Conservation (phyloP, 1,139 yeast species). For the Taphrina populina region DNA sequence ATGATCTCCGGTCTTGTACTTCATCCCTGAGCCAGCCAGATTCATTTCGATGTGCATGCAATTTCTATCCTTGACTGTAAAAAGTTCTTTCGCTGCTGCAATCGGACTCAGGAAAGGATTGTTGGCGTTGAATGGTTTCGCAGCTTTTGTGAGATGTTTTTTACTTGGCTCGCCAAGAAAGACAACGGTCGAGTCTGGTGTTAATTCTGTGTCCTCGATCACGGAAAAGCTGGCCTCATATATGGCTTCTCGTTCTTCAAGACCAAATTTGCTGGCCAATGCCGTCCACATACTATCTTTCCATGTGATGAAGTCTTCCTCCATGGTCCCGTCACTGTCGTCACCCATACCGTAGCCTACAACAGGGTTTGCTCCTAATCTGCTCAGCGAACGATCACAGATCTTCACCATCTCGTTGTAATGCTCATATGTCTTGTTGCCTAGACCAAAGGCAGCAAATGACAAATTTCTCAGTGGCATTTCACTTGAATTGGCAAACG, state of each 20-base stretch:
- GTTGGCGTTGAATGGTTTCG: constrained; percentile 78
- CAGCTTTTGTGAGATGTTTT: constrained; percentile 56
- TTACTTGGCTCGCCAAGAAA: constrained; percentile 84
- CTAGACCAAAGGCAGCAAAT: constrained; percentile 81
- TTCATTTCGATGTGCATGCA: constrained; percentile 93
- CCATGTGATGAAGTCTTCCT: constrained; percentile 93
- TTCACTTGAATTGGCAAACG: constrained; percentile 45
- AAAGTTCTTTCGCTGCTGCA: constrained; percentile 62
- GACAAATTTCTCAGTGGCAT: constrained; percentile 63
- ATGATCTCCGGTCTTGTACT: constrained; percentile 94
- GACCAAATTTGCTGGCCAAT: constrained; percentile 50
- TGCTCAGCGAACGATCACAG: constrained; percentile 53
- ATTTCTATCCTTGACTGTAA: constrained; percentile 62
- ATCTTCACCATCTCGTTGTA: constrained; percentile 79
- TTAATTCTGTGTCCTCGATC: constrained; percentile 43
- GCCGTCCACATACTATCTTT: constrained; percentile 60
- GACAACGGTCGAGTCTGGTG: constrained; percentile 47
- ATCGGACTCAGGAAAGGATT: constrained; percentile 84
- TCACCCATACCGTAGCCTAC: constrained; percentile 87
- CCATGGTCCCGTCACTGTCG: constrained; percentile 91
- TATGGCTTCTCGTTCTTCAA: constrained; percentile 65
- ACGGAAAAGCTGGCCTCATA: constrained; percentile 70
- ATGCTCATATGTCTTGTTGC: constrained; percentile 89
- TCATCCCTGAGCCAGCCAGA: constrained; percentile 67
- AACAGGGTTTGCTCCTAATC: constrained; percentile 68